A percentile compares a stretch with the other conserved stretches of the same genome.
Evolutionary conservation across 2,329 filamentous ascomycete species (phyloP).

Genomic region (Ilyonectria sp.): DNA sequence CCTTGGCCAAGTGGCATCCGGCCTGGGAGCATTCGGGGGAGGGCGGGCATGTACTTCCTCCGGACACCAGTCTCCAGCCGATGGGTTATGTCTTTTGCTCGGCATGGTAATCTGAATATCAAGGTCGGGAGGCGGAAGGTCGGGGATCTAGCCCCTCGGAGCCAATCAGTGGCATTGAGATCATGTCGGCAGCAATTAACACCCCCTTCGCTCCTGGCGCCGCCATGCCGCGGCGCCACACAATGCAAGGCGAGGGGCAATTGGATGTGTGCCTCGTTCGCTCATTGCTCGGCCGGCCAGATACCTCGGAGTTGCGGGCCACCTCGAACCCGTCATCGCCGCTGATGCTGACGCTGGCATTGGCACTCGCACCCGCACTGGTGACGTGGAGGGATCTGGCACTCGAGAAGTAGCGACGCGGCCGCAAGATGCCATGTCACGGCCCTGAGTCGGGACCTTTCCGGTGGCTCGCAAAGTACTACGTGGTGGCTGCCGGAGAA

Average conservation of each 20-base stretch:
- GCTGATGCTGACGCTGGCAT: constrained; percentile 24
- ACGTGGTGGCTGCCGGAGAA: not conserved
- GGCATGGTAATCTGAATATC: constrained; percentile 1
- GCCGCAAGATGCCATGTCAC: constrained; percentile 14
- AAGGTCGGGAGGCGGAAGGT: not conserved
- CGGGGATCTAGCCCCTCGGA: not conserved
- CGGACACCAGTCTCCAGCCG: constrained; percentile 19
- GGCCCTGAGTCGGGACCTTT: constrained; percentile 4
- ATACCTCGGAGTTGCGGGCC: constrained; percentile 24
- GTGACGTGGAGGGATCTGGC: not conserved
- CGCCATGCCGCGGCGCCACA: constrained; percentile 21
- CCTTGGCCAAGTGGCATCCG: not conserved
- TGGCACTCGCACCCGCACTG: not conserved
- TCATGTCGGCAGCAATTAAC: constrained; percentile 4
- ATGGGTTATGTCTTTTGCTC: not conserved
- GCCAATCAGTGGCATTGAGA: not conserved
- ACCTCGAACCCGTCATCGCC: constrained; percentile 8
- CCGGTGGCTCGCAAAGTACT: constrained; percentile 10
- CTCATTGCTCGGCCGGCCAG: constrained; percentile 2
- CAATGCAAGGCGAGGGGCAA: constrained; percentile 2
- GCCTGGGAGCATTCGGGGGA: constrained; percentile 1
- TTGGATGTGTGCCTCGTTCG: constrained; percentile 17
- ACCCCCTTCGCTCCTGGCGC: constrained; percentile 14
- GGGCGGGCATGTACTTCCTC: constrained; percentile 5
- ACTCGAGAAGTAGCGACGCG: not conserved